Conservation (phyloP, 2,329 filamentous ascomycete species). For the Xylaria hypoxylon region DNA sequence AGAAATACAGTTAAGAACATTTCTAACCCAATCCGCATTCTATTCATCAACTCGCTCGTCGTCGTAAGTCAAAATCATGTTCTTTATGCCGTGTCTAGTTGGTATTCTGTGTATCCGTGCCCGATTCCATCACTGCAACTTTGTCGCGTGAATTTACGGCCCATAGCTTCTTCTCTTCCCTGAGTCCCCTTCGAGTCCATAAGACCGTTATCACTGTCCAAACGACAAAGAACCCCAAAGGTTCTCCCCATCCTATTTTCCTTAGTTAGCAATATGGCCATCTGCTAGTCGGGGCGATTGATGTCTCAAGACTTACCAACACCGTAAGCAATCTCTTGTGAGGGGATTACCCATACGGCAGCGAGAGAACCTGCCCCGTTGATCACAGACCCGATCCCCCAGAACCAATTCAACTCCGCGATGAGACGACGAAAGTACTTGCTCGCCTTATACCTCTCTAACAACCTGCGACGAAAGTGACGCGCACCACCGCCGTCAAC, state of each 20-base stretch:
- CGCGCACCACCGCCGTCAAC: constrained; percentile 73
- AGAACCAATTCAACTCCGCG: constrained; percentile 66
- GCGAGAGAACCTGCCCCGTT: constrained; percentile 60
- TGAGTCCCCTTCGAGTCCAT: constrained; percentile 43
- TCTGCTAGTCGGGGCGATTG: background rate
- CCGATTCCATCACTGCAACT: constrained; percentile 24
- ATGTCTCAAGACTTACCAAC: constrained; percentile 49
- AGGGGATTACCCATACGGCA: constrained; percentile 60
- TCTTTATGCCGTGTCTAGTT: constrained; percentile 24
- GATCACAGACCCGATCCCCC: constrained; percentile 64
- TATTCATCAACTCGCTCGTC: constrained; percentile 4
- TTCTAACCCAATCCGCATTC: background rate
- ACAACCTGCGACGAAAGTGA: constrained; percentile 62
- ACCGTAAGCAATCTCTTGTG: constrained; percentile 59
- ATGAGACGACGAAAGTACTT: constrained; percentile 66
- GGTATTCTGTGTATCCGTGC: constrained; percentile 25
- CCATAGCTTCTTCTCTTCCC: constrained; percentile 45
- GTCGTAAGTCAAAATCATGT: constrained; percentile 3
- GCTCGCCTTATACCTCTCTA: constrained; percentile 65
- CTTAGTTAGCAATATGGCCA: constrained; percentile 9
- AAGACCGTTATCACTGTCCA: constrained; percentile 47
- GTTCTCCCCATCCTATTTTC: constrained; percentile 46
- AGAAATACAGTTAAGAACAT: background rate
- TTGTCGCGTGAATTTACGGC: constrained; percentile 27
- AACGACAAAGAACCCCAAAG: constrained; percentile 44